phyloP scores from a whole-genome alignment of 2,329 filamentous ascomycete genomes.

The Coniochaeta prunicola region DNA sequence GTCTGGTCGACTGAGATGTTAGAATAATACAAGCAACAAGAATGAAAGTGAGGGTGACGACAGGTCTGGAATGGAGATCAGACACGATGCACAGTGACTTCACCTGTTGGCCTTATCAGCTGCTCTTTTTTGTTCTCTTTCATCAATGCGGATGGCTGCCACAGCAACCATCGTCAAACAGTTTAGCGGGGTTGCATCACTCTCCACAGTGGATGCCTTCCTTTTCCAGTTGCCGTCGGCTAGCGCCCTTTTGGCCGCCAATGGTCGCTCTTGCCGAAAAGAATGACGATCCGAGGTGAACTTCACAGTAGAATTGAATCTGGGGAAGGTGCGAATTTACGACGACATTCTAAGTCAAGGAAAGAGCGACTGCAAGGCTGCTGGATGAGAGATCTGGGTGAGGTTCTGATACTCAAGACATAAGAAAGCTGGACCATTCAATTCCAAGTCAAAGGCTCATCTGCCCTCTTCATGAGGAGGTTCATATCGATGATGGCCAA shows the following conservation, averaged over 20 bases:
- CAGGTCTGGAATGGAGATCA: not conserved
- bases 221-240: not conserved
- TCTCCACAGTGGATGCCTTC: not conserved
- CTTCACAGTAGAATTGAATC: not conserved
- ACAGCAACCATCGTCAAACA: not conserved
- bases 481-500: not conserved
- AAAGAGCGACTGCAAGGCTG: not conserved
- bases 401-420: too few species aligned
- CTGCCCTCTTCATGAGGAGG: not conserved
- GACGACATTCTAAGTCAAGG: not conserved
- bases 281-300: not conserved
- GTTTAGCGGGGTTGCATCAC: not conserved
- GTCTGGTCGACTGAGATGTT: not conserved
- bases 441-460: not conserved
- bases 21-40: slow-evolving; percentile 1
- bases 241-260: not conserved
- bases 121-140: not conserved
- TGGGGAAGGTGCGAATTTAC: not conserved
- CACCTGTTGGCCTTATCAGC: not conserved
- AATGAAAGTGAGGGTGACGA: not conserved
- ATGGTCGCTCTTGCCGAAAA: not conserved
- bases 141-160: too few species aligned
- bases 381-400: not conserved
- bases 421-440: too few species aligned
- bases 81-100: not conserved